Conservation (phyloP, 352 stramenopile genomes). For the Globisporangium carolinianum region DNA sequence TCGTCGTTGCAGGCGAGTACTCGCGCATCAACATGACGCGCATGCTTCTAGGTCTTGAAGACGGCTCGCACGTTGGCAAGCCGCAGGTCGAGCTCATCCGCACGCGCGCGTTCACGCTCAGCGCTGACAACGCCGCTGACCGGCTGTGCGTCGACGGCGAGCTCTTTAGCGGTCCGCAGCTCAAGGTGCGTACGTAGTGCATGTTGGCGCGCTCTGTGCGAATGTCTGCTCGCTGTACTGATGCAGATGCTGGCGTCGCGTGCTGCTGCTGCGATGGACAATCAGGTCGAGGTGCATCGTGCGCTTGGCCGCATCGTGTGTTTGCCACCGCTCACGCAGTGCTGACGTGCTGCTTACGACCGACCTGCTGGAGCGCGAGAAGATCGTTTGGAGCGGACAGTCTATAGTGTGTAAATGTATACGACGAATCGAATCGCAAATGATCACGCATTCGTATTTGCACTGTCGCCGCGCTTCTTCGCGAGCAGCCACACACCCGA, state of each 20-base stretch:
- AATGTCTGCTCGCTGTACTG: neutral
- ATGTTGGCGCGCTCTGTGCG: too few species aligned
- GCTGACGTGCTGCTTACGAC: too few species aligned
- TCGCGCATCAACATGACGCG: constrained; percentile 32
- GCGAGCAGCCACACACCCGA: too few species aligned
- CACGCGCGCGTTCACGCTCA: constrained; percentile 49
- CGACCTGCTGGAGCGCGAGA: too few species aligned
- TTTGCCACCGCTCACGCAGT: constrained; percentile 8
- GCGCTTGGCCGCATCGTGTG: constrained; percentile 35
- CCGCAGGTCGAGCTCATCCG: constrained; percentile 42
- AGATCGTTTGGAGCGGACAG: too few species aligned
- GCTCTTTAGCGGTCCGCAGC: constrained; percentile 34
- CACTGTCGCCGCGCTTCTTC: too few species aligned
- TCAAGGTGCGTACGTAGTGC: constrained; percentile 15
- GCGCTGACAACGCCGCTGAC: constrained; percentile 23
- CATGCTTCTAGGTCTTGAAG: constrained; percentile 47
- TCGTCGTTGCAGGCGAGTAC: constrained; percentile 36
- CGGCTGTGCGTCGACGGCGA: constrained; percentile 62
- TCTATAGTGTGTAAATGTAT: too few species aligned
- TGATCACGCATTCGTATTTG: too few species aligned
- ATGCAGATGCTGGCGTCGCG: neutral
- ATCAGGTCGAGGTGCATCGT: constrained; percentile 29
- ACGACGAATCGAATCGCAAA: too few species aligned
- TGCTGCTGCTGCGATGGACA: neutral
- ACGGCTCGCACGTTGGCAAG: constrained; percentile 34